Base-by-base conservation (phyloP, 768 basidiomycete genomes). In the Leccinum arenicola region DNA sequence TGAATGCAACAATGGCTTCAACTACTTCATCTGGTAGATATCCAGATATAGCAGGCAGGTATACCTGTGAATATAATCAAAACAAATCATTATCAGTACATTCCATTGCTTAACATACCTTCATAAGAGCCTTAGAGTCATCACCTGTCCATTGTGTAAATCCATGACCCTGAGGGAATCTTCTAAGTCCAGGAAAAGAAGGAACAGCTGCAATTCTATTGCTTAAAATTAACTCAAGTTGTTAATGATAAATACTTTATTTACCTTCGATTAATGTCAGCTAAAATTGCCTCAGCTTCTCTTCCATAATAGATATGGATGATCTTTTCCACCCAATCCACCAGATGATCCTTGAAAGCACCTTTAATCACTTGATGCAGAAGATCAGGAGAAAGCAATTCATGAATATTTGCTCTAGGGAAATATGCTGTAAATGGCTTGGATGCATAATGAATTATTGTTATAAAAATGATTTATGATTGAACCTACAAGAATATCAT, bases 81-180 rank as follows among this genome's bases (percentile, higher is more conserved):
- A 12, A 15, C 29, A 15, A 43, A 14, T 17, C 4, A 23, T 25
- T 11, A 25, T 8, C 25, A 15, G 2, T 49, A 21, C 21, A 15
- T 10, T 2, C 6, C 10, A 11, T 49, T 4, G 6, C 4, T 23
- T 23, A 14, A 49, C 29, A 31, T 33, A 50, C 49, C 55, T 50
- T 56, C 36, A 56, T 56, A 3, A 51, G 12, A 12, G 48, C 55
- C 19, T 56, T 56, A 9, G 55, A 56, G 17, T 56, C 49, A 40
- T 56, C 45, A 19, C 55, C 12, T 8, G 55, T 56, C 55, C 55
- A 56, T 6, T 56, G 49, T 15, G 17, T 50, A 45, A 56, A 56
- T 7, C 55, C 49, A 14, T 27, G 10, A 6, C 55, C 55, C 48
- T 56, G 45, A 9, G 35, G 55, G n/a, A 56, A 56, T 40, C 35